Evolutionary conservation across 1,284 basidiomycete species (phyloP).

Genomic region (Paramarasmius palmivorus): DNA sequence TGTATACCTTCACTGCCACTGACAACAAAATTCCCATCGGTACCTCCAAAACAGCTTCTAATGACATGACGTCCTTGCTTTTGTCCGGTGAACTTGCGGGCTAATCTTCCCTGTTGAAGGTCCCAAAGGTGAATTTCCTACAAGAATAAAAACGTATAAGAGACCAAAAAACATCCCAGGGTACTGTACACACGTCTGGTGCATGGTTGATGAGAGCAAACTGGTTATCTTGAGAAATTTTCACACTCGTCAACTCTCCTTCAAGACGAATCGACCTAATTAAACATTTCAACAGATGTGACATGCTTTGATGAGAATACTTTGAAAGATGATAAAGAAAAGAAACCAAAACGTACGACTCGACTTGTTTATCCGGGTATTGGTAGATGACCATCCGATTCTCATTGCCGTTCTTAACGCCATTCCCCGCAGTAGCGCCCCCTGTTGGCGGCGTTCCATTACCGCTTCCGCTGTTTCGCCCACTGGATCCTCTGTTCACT

Average conservation of each 20-base stretch:
- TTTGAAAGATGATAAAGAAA: slow-evolving; percentile 12
- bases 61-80: slow-evolving; percentile 83
- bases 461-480: slow-evolving; percentile 28
- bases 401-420: slow-evolving; percentile 30
- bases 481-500: slow-evolving; percentile 26
- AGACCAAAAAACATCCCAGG: slow-evolving; percentile 9
- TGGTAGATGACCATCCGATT: slow-evolving; percentile 79
- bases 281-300: slow-evolving; percentile 11
- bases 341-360: slow-evolving; percentile 51
- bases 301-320: slow-evolving; percentile 13
- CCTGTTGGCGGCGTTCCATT: slow-evolving; percentile 36
- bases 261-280: slow-evolving; percentile 65
- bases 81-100: slow-evolving; percentile 83
- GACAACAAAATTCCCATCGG: slow-evolving; percentile 85
- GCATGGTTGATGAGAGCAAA: slow-evolving; percentile 87
- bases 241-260: slow-evolving; percentile 86
- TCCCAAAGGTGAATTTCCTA: slow-evolving; percentile 92
- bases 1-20: slow-evolving; percentile 91
- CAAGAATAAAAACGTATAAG: slow-evolving; percentile 18
- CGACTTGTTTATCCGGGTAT: slow-evolving; percentile 60
- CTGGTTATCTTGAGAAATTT: slow-evolving; percentile 84
- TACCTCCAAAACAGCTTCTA: slow-evolving; percentile 92
- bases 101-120: slow-evolving; percentile 65
- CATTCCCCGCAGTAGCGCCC: slow-evolving; percentile 4
- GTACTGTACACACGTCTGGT: slow-evolving; percentile 66